These are phyloP conservation scores for Clitopilus passeckerianus DNA, from an alignment of 768 basidiomycete genomes.

Conservation along the genomic window DNA sequence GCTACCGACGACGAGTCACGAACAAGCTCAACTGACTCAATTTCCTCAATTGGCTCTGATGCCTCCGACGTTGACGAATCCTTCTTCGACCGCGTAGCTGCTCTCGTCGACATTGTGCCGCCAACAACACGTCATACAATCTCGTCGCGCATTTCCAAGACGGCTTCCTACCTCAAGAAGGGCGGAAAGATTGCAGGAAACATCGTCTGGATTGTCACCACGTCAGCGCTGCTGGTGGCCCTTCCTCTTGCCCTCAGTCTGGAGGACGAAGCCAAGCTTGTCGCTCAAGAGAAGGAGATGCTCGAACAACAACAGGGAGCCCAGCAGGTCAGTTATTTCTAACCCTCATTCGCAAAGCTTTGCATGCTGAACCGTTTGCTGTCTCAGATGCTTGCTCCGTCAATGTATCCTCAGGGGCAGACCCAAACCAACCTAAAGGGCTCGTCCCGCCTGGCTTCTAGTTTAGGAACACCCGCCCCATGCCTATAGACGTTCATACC, in stretches of 20 bases:
- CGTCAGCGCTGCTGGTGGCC: slow-evolving; percentile 89
- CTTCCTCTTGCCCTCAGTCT: slow-evolving; percentile 89
- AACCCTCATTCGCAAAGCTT: slow-evolving; percentile 7
- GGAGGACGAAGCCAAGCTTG: slow-evolving; percentile 94
- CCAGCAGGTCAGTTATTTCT: slow-evolving; percentile 61
- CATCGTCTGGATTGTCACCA: slow-evolving; percentile 92
- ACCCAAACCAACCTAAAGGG: slow-evolving; percentile 42
- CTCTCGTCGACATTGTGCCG: slow-evolving; percentile 94
- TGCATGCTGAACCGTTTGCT: slow-evolving; percentile 7
- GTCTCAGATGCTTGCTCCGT: slow-evolving; percentile 68
- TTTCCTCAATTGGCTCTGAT: slow-evolving; percentile 77
- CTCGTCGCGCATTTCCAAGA: slow-evolving; percentile 50
- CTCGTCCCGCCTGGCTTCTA: slow-evolving; percentile 87
- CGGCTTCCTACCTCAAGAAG: slow-evolving; percentile 61
- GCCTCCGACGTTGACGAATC: slow-evolving; percentile 66
- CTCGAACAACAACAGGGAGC: slow-evolving; percentile 90
- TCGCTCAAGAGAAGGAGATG: slow-evolving; percentile 92
- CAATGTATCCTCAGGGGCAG: slow-evolving; percentile 44
- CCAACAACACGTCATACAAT: slow-evolving; percentile 84
- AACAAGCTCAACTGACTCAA: slow-evolving; percentile 65
- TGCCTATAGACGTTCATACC: slow-evolving; percentile 6
- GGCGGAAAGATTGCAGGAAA: slow-evolving; percentile 75
- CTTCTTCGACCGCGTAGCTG: slow-evolving; percentile 79
- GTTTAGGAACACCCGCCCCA: slow-evolving; percentile 16
- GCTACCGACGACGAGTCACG: slow-evolving; percentile 70